Base-by-base conservation (phyloP, 2,329 filamentous ascomycete species). In the Fusarium sp. region DNA sequence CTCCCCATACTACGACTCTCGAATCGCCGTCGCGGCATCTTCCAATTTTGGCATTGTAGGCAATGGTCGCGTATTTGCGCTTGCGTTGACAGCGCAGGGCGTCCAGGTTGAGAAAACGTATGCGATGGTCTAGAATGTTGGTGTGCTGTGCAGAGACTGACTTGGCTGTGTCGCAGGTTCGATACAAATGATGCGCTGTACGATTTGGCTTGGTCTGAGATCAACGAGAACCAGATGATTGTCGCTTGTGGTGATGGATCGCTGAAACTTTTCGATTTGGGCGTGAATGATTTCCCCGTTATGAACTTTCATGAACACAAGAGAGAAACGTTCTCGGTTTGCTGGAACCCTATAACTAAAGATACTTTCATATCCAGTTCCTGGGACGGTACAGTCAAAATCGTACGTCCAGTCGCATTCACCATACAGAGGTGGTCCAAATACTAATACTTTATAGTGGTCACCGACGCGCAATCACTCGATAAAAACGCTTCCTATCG, bases 131-230 rank as follows among this genome's bases (percentile, higher is more conserved):
- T 5, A 16, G 14, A 12, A 60, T 18, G 22, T 43, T 34, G 15
- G 18, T 20, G 42, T 30, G 30, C 8, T n/a, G 44, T 18, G 4
- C 9, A 5, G 30, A 42, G 16, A 42, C 69, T 66, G 47, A 63
- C 38, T 18, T 10, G 32, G 32, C 5, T 42, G 30, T 49, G 29
- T 49, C 24, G 40, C 46, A 95, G 92, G 78, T 99, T 95, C 83
- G 95, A 98, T 77, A 99, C 96, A 14, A 97, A 98, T 84, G 96
- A 99, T 81, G 93, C 95, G 46, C 91, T 98, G 71, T 99, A 97
- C 81, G 96, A 99, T 82, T 86, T 96, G 56, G 89, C 95, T 27
- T 98, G 96, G 94, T 97, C 94, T 20, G 96, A 99, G 83, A 89
- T 94, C 73, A 95, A 99, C 83, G 95, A 98, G 83, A 97, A 96